A percentile compares a stretch with the other conserved stretches of the same genome.
Conservation (phyloP, 768 basidiomycete genomes). For the Leccinum incarnatum region DNA sequence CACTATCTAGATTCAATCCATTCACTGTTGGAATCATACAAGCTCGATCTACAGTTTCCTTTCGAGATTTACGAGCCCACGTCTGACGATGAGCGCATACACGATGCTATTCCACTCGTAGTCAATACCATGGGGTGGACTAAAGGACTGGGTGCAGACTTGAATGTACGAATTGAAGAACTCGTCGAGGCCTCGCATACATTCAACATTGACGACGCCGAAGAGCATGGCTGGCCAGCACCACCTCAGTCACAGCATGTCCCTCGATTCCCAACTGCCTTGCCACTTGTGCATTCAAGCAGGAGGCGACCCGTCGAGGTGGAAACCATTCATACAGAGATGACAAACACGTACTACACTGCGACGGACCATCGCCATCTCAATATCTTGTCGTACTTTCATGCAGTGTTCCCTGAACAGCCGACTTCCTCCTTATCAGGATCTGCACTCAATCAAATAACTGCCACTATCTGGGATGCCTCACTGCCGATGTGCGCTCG, state of each 20-base stretch:
- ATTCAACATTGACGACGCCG: constrained; percentile 21
- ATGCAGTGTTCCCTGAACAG: constrained; percentile 44
- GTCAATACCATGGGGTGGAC: constrained; percentile 98
- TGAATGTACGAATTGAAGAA: constrained; percentile 68
- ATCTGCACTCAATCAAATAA: constrained; percentile 31
- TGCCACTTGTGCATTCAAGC: neutral
- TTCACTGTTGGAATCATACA: constrained; percentile 64
- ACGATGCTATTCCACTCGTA: constrained; percentile 72
- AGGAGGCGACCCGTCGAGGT: constrained; percentile 18
- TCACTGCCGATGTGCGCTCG: constrained; percentile 62
- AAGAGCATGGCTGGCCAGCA: constrained; percentile 24
- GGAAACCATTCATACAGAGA: constrained; percentile 44
- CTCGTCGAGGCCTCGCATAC: constrained; percentile 50
- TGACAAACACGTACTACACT: constrained; percentile 31
- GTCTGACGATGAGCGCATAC: constrained; percentile 38
- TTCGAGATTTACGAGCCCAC: constrained; percentile 29
- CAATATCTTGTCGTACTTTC: constrained; percentile 75
- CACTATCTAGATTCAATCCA: constrained; percentile 71
- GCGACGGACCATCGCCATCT: constrained; percentile 68
- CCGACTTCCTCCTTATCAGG: constrained; percentile 11
- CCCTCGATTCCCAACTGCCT: neutral
- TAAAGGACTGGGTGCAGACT: constrained; percentile 87
- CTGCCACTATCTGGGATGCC: constrained; percentile 62
- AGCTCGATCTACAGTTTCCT: constrained; percentile 61
- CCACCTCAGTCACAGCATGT: constrained; percentile 6